A percentile compares a stretch with the other conserved stretches of the same genome.
Evolutionary conservation across 1,284 basidiomycete genomes (phyloP).

Genomic region (Afroboletus lepidellus): DNA sequence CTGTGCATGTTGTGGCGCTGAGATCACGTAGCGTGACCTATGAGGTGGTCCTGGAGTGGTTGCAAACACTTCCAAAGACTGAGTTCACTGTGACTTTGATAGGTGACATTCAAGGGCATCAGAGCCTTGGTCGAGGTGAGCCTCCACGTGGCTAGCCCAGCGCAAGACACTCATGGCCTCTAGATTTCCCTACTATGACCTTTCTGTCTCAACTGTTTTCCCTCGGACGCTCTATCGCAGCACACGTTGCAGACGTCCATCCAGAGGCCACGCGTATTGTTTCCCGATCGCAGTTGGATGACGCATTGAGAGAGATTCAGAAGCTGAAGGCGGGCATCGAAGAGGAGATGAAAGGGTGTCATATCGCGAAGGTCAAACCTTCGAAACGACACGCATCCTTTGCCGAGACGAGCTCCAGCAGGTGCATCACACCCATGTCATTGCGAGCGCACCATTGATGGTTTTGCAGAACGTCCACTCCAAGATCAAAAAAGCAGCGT

Average conservation of each 20-base stretch:
- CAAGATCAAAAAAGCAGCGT: slow-evolving; percentile 42
- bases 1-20: slow-evolving; percentile 3
- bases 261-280: slow-evolving; percentile 26
- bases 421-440: slow-evolving; percentile 18
- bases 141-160: background rate
- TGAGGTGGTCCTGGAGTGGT: slow-evolving; percentile 42
- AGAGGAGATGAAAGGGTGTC: slow-evolving; percentile 35
- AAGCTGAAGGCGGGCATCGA: slow-evolving; percentile 32
- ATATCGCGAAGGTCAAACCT: slow-evolving; percentile 40
- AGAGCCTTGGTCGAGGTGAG: slow-evolving; percentile 51
- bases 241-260: slow-evolving; percentile 29
- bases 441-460: background rate
- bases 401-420: slow-evolving; percentile 19
- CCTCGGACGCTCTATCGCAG: slow-evolving; percentile 39
- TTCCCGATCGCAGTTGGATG: slow-evolving; percentile 22
- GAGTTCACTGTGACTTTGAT: slow-evolving; percentile 37
- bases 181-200: slow-evolving; percentile 54
- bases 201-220: slow-evolving; percentile 52
- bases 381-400: slow-evolving; percentile 35
- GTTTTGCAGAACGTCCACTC: slow-evolving; percentile 24
- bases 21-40: slow-evolving; percentile 43
- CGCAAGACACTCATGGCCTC: slow-evolving; percentile 6
- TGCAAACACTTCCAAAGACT: slow-evolving; percentile 31
- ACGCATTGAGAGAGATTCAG: slow-evolving; percentile 13
- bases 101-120: slow-evolving; percentile 50